Evolutionary conservation across 345 rosid species (phyloP).

Genomic region (Eucalyptus brandiana): DNA sequence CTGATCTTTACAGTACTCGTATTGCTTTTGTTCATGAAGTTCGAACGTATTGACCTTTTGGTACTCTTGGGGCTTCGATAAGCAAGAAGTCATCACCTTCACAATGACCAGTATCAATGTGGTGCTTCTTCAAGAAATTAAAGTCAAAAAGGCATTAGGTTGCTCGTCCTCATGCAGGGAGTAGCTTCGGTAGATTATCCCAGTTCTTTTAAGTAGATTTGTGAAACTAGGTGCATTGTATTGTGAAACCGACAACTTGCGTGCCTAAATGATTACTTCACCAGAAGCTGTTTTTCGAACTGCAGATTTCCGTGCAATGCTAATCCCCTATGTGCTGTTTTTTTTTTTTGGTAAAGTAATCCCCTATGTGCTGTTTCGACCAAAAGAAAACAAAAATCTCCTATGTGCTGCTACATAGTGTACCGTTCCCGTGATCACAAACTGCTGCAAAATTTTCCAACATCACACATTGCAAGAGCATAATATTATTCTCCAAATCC

Average conservation of each 20-base stretch:
- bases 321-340: too few relatives aligned
- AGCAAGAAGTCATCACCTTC: background rate
- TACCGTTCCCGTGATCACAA: background rate
- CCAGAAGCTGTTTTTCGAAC: background rate
- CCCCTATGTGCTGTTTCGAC: background rate
- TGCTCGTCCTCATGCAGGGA: background rate
- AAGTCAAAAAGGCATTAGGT: background rate
- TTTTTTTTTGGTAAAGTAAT: too few relatives aligned
- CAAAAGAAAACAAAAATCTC: fast-evolving
- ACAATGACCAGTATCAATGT: background rate
- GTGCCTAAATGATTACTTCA: background rate
- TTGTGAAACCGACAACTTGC: background rate
- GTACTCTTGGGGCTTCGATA: background rate
- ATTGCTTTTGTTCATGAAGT: background rate
- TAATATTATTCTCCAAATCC: background rate
- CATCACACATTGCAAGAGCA: background rate
- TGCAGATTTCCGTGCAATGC: background rate
- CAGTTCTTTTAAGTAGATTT: background rate
- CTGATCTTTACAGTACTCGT: background rate
- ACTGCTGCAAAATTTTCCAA: background rate
- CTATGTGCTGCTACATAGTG: background rate
- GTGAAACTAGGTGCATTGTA: background rate
- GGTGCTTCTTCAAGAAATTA: background rate
- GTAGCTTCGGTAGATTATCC: background rate
- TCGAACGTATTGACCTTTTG: background rate